These are phyloP conservation scores for Crithidia brevicula DNA, from an alignment of 208 protist species.

Conservation along the genomic window DNA sequence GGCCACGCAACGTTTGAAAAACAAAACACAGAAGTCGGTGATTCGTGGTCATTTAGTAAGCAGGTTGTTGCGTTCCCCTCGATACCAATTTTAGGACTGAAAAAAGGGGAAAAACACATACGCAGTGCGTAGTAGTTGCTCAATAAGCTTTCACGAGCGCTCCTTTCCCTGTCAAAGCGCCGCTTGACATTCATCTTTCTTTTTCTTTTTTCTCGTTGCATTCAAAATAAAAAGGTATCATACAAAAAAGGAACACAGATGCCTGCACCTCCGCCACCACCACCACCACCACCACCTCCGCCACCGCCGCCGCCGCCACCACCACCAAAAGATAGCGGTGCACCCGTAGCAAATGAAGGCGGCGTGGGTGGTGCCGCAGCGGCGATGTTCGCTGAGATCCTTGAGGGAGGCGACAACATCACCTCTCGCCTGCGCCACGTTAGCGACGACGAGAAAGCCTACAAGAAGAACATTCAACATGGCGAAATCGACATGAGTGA, in stretches of 20 bases:
- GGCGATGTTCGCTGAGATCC: constrained; percentile 81
- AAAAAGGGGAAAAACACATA: no score
- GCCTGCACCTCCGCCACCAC: constrained; percentile 15
- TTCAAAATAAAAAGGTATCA: not conserved
- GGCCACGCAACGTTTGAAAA: no score
- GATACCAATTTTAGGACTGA: no score
- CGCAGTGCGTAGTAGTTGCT: no score
- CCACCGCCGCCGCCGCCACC: constrained; percentile 25
- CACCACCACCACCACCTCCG: constrained; percentile 27
- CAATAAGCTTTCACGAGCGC: no score
- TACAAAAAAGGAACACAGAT: no score
- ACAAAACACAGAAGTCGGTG: no score
- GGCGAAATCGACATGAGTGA: constrained; percentile 69
- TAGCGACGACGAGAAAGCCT: constrained; percentile 68
- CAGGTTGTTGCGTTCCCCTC: no score
- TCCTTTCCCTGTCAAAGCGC: no score
- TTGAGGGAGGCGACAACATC: constrained; percentile 68
- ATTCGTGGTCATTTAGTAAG: no score
- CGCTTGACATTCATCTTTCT: no score
- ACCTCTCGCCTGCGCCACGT: constrained; percentile 74
- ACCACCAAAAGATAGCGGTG: constrained; percentile 1
- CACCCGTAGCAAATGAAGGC: constrained; percentile 7
- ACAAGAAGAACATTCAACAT: constrained; percentile 79
- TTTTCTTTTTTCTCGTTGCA: not conserved
- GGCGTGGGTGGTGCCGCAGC: constrained; percentile 48